phyloP scores from a whole-genome alignment of 225 moss, liverwort and hornwort genomes.

The Lunularia cruciata region DNA sequence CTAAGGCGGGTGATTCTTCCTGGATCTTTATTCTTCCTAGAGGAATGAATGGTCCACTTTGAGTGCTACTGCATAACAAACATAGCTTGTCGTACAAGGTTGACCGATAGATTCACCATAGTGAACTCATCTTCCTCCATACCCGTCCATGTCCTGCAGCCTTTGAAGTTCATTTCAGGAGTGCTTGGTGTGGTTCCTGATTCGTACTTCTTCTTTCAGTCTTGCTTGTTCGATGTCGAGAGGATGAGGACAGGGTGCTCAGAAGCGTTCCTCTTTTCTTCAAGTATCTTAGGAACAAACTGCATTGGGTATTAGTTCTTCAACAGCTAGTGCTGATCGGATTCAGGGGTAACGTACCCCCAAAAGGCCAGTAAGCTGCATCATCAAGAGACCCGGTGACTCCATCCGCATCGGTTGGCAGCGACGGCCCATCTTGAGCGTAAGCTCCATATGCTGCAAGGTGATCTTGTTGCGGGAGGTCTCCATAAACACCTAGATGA shows the following conservation, averaged over 20 bases:
- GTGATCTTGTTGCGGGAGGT: neutral
- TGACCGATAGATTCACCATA: too few relatives aligned
- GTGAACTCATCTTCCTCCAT: too few relatives aligned
- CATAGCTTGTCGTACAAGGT: too few relatives aligned
- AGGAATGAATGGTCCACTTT: neutral
- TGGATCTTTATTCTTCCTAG: neutral
- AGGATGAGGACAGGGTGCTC: neutral
- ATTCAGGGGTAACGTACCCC: slow-evolving; percentile 7
- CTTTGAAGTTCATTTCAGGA: neutral
- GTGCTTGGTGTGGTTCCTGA: neutral
- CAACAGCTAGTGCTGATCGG: slow-evolving; percentile 20
- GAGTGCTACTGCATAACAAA: neutral
- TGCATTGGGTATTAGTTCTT: too few relatives aligned
- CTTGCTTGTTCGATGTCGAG: neutral
- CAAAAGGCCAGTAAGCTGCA: slow-evolving; percentile 24
- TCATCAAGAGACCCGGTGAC: slow-evolving; percentile 8
- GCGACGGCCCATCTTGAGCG: neutral
- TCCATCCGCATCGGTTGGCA: slow-evolving; percentile 2
- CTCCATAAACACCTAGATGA: slow-evolving; percentile 8
- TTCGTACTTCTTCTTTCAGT: neutral
- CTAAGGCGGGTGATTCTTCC: neutral
- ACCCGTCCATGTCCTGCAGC: neutral
- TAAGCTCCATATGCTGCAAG: neutral
- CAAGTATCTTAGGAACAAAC: neutral
- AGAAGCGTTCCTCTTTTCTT: neutral